A percentile compares a stretch with the other conserved stretches of the same genome.
phyloP scores from a whole-genome alignment of 352 stramenopile genomes.

The Globisporangium parvum region DNA sequence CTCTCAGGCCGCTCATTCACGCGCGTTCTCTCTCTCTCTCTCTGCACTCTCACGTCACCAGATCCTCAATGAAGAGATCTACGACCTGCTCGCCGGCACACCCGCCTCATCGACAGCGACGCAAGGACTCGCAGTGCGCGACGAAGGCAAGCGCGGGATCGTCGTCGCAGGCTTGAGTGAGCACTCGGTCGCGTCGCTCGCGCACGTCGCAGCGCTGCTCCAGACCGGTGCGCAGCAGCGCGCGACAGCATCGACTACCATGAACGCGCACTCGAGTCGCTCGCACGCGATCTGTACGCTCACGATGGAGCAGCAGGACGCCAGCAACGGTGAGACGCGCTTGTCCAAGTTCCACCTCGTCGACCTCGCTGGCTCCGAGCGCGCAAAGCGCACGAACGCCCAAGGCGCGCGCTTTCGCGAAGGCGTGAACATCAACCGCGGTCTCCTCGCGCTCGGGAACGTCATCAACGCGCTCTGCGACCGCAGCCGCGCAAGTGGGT shows the following conservation, averaged over 20 bases:
- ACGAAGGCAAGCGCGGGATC: constrained; percentile 87
- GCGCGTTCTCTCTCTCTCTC: neutral
- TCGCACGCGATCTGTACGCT: constrained; percentile 90
- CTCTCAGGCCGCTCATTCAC: neutral
- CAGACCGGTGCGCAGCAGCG: constrained; percentile 37
- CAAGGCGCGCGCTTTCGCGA: constrained; percentile 88
- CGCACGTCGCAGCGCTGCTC: constrained; percentile 40
- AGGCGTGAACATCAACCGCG: constrained; percentile 93
- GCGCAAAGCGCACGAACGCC: constrained; percentile 85
- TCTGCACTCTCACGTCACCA: constrained; percentile 20
- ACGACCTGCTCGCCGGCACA: constrained; percentile 81
- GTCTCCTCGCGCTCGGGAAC: constrained; percentile 92
- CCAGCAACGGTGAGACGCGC: constrained; percentile 22
- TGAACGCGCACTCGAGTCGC: constrained; percentile 76
- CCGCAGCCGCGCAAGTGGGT: constrained; percentile 32
- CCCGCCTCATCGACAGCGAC: constrained; percentile 10
- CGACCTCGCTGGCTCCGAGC: constrained; percentile 94
- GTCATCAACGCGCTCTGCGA: constrained; percentile 92
- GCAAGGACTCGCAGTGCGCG: constrained; percentile 65
- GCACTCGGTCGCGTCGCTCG: constrained; percentile 51
- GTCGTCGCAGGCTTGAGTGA: constrained; percentile 82
- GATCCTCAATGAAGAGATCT: constrained; percentile 97
- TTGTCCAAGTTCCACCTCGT: constrained; percentile 92
- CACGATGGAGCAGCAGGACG: constrained; percentile 64
- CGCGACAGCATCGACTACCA: constrained; percentile 59